Conservation (phyloP, 441 rosid species). For the Adansonia grandidieri region DNA sequence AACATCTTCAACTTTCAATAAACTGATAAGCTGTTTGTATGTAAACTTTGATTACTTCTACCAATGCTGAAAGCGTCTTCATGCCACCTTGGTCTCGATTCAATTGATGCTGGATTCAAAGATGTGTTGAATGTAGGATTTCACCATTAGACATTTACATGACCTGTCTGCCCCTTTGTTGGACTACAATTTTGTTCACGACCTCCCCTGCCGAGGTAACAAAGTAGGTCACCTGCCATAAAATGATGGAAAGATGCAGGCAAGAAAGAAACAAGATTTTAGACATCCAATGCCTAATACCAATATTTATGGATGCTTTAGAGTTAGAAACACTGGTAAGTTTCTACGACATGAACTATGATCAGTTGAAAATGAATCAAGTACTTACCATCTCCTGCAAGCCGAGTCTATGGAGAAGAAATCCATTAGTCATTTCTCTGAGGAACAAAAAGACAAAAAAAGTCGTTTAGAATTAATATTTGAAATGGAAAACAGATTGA, state of each 20-base stretch:
- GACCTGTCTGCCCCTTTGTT: conserved; percentile 47
- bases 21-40: conserved; percentile 51
- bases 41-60: too few species aligned
- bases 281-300: neutral
- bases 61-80: conserved; percentile 10
- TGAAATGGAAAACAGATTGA: neutral
- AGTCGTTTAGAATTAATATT: conserved; percentile 15
- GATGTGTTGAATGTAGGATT: neutral
- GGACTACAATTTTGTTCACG: conserved; percentile 42
- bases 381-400: conserved; percentile 63
- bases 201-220: conserved; percentile 52
- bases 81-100: too few species aligned
- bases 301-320: conserved; percentile 1
- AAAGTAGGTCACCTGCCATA: conserved; percentile 62
- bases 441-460: conserved; percentile 21
- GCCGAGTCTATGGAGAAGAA: conserved; percentile 78
- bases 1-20: conserved; percentile 54
- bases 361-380: neutral
- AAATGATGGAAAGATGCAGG: neutral
- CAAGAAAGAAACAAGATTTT: neutral
- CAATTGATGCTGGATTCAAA: neutral
- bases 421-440: conserved; percentile 62
- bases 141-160: conserved; percentile 39
- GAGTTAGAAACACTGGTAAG: neutral
- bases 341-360: neutral